phyloP scores from a whole-genome alignment of 176 grass and related monocot genomes.

The Puya raimondii region DNA sequence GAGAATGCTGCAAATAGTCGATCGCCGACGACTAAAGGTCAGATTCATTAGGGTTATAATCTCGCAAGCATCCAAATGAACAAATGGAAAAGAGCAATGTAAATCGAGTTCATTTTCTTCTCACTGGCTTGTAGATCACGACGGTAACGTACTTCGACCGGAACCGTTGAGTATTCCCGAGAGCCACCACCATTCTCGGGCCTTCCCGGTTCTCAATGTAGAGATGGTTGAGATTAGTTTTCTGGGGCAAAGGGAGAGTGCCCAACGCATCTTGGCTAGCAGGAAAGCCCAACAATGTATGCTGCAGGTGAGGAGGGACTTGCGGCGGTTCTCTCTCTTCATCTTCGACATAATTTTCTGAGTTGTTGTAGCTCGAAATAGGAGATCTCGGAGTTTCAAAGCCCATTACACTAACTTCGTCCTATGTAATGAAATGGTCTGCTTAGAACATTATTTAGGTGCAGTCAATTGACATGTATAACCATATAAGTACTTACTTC shows the following conservation, averaged over 20 bases:
- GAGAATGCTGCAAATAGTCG: not conserved
- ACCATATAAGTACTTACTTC: conserved; percentile 1
- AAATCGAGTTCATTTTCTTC: conserved; percentile 18
- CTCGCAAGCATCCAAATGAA: not conserved
- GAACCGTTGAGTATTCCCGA: conserved; percentile 22
- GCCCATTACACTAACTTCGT: conserved; percentile 14
- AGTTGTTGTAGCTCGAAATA: conserved; percentile 22
- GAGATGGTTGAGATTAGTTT: conserved; percentile 18
- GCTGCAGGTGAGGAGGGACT: conserved; percentile 22
- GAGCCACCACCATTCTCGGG: conserved; percentile 13
- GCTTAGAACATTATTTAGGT: not conserved
- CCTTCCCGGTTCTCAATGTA: conserved; percentile 24
- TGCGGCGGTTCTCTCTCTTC: conserved; percentile 16
- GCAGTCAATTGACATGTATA: too few relatives aligned
- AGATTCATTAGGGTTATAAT: not conserved
- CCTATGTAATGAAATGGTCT: not conserved
- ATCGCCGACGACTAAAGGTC: not conserved
- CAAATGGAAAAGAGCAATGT: not conserved
- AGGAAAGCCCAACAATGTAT: conserved; percentile 9
- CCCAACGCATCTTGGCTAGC: conserved; percentile 6
- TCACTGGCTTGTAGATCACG: conserved; percentile 24
- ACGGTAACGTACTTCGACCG: conserved; percentile 19
- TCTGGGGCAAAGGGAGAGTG: conserved; percentile 9
- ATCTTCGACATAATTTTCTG: conserved; percentile 12
- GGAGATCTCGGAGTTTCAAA: conserved; percentile 23